Percentiles rank a stretch among this genome's conserved stretches.
Conservation (phyloP, 306 rosid species). For the Quercus suber region DNA sequence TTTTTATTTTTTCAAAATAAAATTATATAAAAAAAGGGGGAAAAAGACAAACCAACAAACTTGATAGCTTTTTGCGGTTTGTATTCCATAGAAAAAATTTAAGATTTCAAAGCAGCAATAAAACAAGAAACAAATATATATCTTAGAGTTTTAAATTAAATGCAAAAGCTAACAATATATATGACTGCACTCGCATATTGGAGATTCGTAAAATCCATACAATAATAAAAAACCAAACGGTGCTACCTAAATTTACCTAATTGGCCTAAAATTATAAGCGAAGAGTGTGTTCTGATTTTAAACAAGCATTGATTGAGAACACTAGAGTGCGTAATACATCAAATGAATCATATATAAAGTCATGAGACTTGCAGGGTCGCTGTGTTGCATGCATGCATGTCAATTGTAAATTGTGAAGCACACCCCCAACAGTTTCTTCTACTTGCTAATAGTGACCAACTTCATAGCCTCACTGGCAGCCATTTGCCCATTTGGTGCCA, state of each 20-base stretch:
- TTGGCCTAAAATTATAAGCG: neutral
- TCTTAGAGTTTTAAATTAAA: neutral
- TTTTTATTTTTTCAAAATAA: no score
- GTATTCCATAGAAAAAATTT: no score
- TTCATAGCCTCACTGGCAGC: conserved; percentile 66
- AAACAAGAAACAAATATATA: neutral
- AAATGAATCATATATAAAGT: neutral
- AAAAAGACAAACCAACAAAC: no score
- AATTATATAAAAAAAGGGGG: no score
- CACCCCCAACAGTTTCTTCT: neutral
- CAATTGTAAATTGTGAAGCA: neutral
- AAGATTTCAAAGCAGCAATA: neutral
- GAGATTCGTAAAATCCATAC: neutral
- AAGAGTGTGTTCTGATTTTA: neutral
- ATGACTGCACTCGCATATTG: neutral
- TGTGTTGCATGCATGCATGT: neutral
- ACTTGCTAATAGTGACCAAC: neutral
- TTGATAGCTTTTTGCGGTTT: no score
- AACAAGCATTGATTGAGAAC: neutral
- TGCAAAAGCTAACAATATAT: neutral
- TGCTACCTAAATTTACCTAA: neutral
- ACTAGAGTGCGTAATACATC: neutral
- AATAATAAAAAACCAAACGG: neutral
- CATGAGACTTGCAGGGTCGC: neutral
- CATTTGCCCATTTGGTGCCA: conserved; percentile 43